A percentile compares a stretch with the other conserved stretches of the same genome.
Evolutionary conservation across 495 filamentous ascomycete species (phyloP).

Genomic region (Hypoxylon lenormandii): DNA sequence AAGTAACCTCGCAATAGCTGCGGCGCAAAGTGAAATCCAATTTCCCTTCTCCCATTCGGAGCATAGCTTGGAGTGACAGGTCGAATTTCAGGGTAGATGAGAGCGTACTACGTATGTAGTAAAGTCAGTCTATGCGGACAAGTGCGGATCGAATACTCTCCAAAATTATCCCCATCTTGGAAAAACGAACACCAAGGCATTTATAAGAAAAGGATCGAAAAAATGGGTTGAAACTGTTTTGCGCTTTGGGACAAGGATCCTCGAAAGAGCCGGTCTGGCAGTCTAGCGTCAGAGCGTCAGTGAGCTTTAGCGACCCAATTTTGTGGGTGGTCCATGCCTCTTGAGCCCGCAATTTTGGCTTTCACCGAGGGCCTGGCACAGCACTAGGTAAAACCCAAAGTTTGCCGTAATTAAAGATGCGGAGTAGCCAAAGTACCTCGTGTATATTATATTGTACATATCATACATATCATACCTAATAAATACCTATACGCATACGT

Average conservation of each 20-base stretch:
- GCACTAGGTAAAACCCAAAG: constrained; percentile 18
- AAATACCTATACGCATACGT: too few relatives aligned
- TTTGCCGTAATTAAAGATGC: constrained; percentile 3
- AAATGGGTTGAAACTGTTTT: constrained; percentile 18
- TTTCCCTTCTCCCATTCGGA: constrained; percentile 24
- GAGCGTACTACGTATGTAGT: too few relatives aligned
- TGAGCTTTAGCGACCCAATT: constrained; percentile 30
- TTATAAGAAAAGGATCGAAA: too few relatives aligned
- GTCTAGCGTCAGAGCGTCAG: constrained; percentile 16
- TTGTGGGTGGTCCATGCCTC: constrained; percentile 36
- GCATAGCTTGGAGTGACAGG: constrained; percentile 19
- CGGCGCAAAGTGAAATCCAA: constrained; percentile 17
- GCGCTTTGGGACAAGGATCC: constrained; percentile 21
- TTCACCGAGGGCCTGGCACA: constrained; percentile 38
- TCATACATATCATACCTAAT: too few relatives aligned
- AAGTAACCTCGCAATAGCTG: constrained; percentile 20
- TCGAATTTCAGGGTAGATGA: not conserved
- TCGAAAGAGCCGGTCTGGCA: not conserved
- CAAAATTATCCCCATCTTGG: too few relatives aligned
- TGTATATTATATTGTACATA: not conserved
- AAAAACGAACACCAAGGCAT: too few relatives aligned
- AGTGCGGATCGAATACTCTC: too few relatives aligned
- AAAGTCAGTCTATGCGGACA: too few relatives aligned
- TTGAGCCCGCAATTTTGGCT: constrained; percentile 40
- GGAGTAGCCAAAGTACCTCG: constrained; percentile 7